Base-by-base conservation (phyloP, 306 rosid species). In the Fragaria nilgerrensis region DNA sequence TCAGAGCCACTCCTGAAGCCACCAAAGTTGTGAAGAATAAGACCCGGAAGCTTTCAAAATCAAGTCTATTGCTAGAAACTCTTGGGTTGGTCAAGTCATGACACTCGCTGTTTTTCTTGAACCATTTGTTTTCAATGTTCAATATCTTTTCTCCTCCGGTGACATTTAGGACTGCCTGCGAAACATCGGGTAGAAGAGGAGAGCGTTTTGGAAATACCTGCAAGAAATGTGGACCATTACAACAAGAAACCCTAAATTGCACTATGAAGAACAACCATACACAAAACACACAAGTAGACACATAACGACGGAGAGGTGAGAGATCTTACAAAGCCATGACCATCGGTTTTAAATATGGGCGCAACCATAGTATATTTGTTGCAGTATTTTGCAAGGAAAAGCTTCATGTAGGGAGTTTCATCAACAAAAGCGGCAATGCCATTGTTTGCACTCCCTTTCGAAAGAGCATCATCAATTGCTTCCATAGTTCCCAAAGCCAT, bases 41-140 rank as follows among this genome's bases (percentile, higher is more conserved):
- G 12, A 89, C 91, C 89, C 91, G 87, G 27, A 87, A 89, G 80
- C 90, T 89, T 6, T 82, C 70, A 2, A 89, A 81, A 55, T 84
- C 79, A 1, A 92, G 88, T 75, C 84, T 85, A n/a, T 32, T 61
- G 6, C 87, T 82, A 69, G 89, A 81, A 22, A 75, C 32, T 13
- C 44, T 11, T 16, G 56, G 56, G 45, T 14, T 25, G 19, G 22
- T 78, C 9, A 88, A 52, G 20, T 81, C 69, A 68, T 15, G 50
- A 45, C 88, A 88, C 44, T 1, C 65, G 19, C 15, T 52, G 36
- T 49, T 9, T 16, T 81, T 37, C 9, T 36, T 72, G 39, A 90
- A 77, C 90, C 93, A 87, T 41, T 25, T 64, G 1, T 72, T 56
- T 76, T 90, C 88, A 9, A 87, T 88, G 22, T 47, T 29, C 73